phyloP scores from a whole-genome alignment of 164 flowering plant genomes.

The Buxus sempervirens region DNA sequence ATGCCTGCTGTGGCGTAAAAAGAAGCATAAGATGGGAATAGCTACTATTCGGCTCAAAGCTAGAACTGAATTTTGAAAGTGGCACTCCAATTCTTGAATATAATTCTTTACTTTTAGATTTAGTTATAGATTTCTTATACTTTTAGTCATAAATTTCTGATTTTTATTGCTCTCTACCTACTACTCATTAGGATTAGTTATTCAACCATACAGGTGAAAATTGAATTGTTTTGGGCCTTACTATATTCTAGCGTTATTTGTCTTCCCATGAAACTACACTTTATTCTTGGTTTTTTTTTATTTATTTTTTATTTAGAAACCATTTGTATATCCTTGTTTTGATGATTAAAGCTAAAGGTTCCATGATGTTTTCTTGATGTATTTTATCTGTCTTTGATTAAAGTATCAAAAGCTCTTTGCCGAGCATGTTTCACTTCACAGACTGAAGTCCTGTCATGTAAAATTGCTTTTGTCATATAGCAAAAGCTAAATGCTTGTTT shows the following conservation, averaged over 20 bases:
- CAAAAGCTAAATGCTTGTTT: no score
- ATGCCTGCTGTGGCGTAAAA: conserved; percentile 54
- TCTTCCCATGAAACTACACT: neutral
- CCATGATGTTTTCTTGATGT: neutral
- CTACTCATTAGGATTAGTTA: neutral
- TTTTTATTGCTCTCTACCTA: neutral
- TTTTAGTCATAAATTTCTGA: neutral
- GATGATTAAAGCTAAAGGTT: neutral
- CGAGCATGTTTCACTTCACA: no score
- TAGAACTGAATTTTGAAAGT: conserved; percentile 6
- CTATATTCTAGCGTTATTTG: neutral
- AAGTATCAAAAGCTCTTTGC: no score
- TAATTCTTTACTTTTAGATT: neutral
- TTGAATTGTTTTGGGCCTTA: neutral
- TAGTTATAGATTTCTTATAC: neutral
- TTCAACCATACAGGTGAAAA: neutral
- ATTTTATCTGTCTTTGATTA: no score
- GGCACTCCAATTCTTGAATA: conserved; percentile 8
- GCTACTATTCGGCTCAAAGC: neutral
- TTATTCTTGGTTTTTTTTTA: neutral
- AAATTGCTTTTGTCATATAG: no score
- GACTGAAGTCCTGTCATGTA: no score
- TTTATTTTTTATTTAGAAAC: neutral
- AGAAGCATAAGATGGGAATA: neutral
- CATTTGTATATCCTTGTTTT: neutral